Evolutionary conservation across 2,329 filamentous ascomycete species (phyloP).

Genomic region (Aspergillus neotritici): DNA sequence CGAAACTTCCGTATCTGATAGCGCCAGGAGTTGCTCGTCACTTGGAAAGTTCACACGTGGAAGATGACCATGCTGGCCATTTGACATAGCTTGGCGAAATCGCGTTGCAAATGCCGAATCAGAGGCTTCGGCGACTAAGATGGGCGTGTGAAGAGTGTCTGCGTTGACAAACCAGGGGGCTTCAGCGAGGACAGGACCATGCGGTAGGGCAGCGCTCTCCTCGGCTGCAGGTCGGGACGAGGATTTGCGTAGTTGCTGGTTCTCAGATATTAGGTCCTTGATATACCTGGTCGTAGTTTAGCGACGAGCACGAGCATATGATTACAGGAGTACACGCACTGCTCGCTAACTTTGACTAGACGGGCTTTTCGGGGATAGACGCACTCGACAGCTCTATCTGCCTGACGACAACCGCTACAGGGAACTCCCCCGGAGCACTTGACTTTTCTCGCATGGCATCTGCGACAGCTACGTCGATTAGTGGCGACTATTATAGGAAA

Average conservation of each 20-base stretch:
- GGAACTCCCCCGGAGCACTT: conserved; percentile 44
- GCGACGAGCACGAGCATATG: neutral
- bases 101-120: conserved; percentile 38
- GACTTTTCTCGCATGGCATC: conserved; percentile 45
- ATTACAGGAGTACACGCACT: conserved; percentile 14
- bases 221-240: too few species aligned
- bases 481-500: too few species aligned
- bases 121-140: conserved; percentile 36
- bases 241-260: too few species aligned
- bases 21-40: conserved; percentile 26
- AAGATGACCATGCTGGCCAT: conserved; percentile 30
- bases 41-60: conserved; percentile 30
- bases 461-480: conserved; percentile 40
- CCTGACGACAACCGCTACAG: conserved; percentile 37
- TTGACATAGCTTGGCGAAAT: conserved; percentile 33
- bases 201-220: conserved; percentile 24
- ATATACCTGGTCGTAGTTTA: neutral
- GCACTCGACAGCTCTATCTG: conserved; percentile 36
- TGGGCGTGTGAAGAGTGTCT: conserved; percentile 31
- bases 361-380: conserved; percentile 39
- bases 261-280: too few species aligned
- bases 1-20: too few species aligned
- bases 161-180: conserved; percentile 34
- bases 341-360: conserved; percentile 38
- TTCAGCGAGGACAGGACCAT: conserved; percentile 32